phyloP scores from a whole-genome alignment of 2,329 filamentous ascomycete genomes.

The Ascochyta koolunga region DNA sequence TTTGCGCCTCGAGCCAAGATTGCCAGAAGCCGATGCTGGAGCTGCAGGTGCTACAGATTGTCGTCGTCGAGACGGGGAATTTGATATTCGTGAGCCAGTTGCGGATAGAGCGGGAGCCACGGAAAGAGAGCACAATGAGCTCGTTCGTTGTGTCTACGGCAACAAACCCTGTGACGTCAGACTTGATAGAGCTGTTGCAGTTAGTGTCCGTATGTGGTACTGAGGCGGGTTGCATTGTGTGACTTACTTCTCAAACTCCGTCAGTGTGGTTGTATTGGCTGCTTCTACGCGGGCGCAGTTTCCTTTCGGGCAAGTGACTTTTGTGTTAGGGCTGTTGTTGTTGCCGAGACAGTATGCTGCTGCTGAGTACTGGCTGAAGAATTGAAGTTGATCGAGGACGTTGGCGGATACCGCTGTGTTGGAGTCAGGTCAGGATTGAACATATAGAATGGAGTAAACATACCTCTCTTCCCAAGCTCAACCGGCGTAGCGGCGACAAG shows the following conservation, averaged over 20 bases:
- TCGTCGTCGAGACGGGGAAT: slow-evolving; percentile 51
- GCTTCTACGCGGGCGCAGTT: slow-evolving; percentile 58
- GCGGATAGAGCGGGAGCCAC: slow-evolving; percentile 63
- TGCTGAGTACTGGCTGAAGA: slow-evolving; percentile 60
- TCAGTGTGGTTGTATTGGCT: slow-evolving; percentile 53
- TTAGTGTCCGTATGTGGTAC: background rate
- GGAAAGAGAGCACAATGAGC: slow-evolving; percentile 65
- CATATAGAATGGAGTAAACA: background rate
- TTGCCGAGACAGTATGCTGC: slow-evolving; percentile 60
- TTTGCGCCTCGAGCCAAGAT: slow-evolving; percentile 63
- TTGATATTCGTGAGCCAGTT: slow-evolving; percentile 67
- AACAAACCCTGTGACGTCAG: slow-evolving; percentile 56
- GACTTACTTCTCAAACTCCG: slow-evolving; percentile 57
- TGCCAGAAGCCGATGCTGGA: slow-evolving; percentile 64
- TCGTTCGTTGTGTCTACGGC: slow-evolving; percentile 54
- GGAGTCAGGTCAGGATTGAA: background rate
- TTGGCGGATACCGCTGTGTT: slow-evolving; percentile 46
- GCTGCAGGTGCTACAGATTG: slow-evolving; percentile 55
- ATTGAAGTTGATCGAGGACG: slow-evolving; percentile 50
- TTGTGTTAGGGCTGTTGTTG: slow-evolving; percentile 52
- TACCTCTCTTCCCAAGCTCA: slow-evolving; percentile 39
- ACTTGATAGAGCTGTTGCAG: slow-evolving; percentile 35
- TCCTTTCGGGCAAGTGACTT: slow-evolving; percentile 52
- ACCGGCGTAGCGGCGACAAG: slow-evolving; percentile 35
- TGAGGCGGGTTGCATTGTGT: slow-evolving; percentile 7